A percentile compares a stretch with the other conserved stretches of the same genome.
Conservation (phyloP, 352 stramenopile species). For the Pythium pyrilobum region DNA sequence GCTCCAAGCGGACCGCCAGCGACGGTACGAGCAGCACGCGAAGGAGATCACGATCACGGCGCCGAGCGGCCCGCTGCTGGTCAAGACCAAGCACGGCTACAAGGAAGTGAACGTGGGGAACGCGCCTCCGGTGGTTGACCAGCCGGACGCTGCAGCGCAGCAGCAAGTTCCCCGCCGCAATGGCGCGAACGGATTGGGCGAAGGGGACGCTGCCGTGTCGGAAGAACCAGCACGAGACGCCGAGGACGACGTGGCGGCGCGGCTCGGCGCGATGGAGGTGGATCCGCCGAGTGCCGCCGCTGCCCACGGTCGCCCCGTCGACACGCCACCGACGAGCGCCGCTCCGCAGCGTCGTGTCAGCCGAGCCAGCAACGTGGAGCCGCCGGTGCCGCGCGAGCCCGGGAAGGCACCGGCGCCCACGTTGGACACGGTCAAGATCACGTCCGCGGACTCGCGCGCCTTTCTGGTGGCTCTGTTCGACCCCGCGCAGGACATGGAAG, state of each 20-base stretch:
- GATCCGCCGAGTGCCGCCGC: too few relatives aligned
- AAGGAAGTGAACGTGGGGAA: slow-evolving; percentile 36
- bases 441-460: slow-evolving; percentile 23
- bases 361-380: neutral
- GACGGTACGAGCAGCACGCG: slow-evolving; percentile 34
- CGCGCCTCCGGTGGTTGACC: neutral
- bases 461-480: slow-evolving; percentile 56
- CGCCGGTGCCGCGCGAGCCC: neutral
- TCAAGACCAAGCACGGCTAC: slow-evolving; percentile 54
- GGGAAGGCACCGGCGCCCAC: neutral
- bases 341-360: too few relatives aligned
- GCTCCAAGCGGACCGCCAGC: slow-evolving; percentile 39
- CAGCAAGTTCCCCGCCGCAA: neutral
- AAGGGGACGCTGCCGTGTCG: too few relatives aligned
- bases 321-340: too few relatives aligned
- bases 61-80: slow-evolving; percentile 21
- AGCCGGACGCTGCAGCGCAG: neutral
- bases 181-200: neutral
- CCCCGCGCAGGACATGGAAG: slow-evolving; percentile 52
- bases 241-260: too few relatives aligned
- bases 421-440: slow-evolving; percentile 4
- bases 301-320: too few relatives aligned
- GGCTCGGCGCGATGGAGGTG: slow-evolving; percentile 12
- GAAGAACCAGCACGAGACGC: too few relatives aligned
- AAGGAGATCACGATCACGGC: slow-evolving; percentile 37